A percentile compares a stretch with the other conserved stretches of the same genome.
Conservation (phyloP, 768 basidiomycete genomes). For the Terana coerulea region DNA sequence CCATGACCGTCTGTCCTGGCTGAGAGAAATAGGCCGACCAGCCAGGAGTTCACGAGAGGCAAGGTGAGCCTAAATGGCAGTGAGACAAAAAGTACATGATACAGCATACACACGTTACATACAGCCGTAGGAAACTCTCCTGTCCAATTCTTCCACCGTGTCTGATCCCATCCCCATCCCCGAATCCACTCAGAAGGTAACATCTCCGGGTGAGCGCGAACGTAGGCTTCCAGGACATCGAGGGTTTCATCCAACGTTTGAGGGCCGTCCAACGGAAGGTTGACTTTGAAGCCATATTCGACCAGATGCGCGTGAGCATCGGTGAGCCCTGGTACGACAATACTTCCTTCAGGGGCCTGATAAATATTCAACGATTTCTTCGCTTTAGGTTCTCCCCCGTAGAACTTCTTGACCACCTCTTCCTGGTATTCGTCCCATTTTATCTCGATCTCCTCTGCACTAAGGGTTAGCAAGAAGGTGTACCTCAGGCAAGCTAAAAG, state of each 20-base stretch:
- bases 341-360: slow-evolving; percentile 30
- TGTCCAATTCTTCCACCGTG: slow-evolving; percentile 51
- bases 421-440: slow-evolving; percentile 26
- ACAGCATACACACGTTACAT: slow-evolving; percentile 16
- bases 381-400: slow-evolving; percentile 24
- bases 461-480: not conserved
- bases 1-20: slow-evolving; percentile 83
- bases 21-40: slow-evolving; percentile 68
- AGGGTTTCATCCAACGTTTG: slow-evolving; percentile 62
- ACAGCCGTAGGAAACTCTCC: slow-evolving; percentile 72
- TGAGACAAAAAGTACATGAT: not conserved
- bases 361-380: slow-evolving; percentile 22
- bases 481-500: not conserved
- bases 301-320: slow-evolving; percentile 83
- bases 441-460: slow-evolving; percentile 18
- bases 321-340: slow-evolving; percentile 70
- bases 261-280: slow-evolving; percentile 59
- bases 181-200: slow-evolving; percentile 66
- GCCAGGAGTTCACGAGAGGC: slow-evolving; percentile 63
- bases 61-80: slow-evolving; percentile 78
- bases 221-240: slow-evolving; percentile 53
- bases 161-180: slow-evolving; percentile 96
- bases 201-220: slow-evolving; percentile 54
- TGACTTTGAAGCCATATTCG: slow-evolving; percentile 66
- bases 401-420: slow-evolving; percentile 23